phyloP scores from a whole-genome alignment of 345 rosid species.

The Limnanthes douglasii region DNA sequence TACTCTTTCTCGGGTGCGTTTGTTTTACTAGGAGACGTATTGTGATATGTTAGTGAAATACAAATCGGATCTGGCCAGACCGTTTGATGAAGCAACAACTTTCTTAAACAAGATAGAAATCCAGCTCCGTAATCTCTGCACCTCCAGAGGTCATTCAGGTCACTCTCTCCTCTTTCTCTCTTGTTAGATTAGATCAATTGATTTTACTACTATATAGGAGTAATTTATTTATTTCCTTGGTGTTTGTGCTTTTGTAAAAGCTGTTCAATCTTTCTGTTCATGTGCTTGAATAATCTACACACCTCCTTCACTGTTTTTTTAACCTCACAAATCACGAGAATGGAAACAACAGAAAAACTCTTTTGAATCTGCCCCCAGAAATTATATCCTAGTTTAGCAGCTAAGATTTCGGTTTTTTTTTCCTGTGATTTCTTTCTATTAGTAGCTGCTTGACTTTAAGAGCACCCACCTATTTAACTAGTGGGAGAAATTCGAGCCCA shows the following conservation, averaged over 20 bases:
- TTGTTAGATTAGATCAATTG: too few relatives aligned
- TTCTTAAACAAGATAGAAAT: constrained; percentile 70
- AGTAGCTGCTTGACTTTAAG: too few relatives aligned
- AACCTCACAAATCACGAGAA: constrained; percentile 9
- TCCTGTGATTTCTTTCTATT: constrained; percentile 9
- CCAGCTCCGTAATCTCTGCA: constrained; percentile 80
- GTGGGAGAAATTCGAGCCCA: too few relatives aligned
- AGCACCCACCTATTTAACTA: too few relatives aligned
- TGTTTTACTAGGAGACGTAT: constrained; percentile 43
- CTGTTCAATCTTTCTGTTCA: constrained; percentile 5
- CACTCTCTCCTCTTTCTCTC: constrained; percentile 10
- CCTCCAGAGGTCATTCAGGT: constrained; percentile 35
- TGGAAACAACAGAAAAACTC: constrained; percentile 2
- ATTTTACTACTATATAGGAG: not conserved
- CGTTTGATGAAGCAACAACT: constrained; percentile 69
- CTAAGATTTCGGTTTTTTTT: too few relatives aligned
- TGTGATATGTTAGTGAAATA: constrained; percentile 61
- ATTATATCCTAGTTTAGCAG: too few relatives aligned
- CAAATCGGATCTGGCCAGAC: constrained; percentile 81
- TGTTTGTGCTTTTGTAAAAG: constrained; percentile 12
- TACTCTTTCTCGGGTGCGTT: too few relatives aligned
- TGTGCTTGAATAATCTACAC: constrained; percentile 9
- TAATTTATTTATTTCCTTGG: constrained; percentile 8
- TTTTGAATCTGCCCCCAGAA: not conserved
- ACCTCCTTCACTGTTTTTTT: too few relatives aligned